Evolutionary conservation across 176 grass and related monocot genomes (phyloP).

Genomic region (Ensete ventricosum): DNA sequence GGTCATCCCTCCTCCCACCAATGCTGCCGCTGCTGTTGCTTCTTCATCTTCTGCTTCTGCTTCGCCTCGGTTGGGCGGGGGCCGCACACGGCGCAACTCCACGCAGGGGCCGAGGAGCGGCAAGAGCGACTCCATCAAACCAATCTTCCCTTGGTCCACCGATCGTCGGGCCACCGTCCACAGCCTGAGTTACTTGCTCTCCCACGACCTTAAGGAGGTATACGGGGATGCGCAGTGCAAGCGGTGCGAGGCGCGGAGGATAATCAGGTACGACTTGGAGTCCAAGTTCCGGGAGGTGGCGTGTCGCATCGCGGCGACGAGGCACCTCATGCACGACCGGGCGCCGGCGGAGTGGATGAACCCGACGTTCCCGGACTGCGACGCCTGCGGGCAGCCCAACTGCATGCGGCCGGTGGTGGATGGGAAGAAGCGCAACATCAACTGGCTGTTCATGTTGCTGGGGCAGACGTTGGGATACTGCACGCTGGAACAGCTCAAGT

Average conservation of each 20-base stretch:
- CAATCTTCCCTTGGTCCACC: conserved; percentile 14
- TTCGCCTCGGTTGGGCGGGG: too few relatives aligned
- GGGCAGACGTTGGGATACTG: conserved; percentile 3
- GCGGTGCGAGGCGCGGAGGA: not conserved
- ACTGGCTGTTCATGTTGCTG: conserved; percentile 22
- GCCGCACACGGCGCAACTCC: too few relatives aligned
- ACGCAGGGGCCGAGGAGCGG: too few relatives aligned
- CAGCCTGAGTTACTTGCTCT: not conserved
- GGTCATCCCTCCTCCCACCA: too few relatives aligned
- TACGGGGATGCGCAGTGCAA: not conserved
- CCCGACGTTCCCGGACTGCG: not conserved
- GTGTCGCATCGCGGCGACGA: not conserved
- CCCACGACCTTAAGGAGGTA: not conserved
- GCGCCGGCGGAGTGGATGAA: conserved; percentile 9
- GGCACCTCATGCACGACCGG: not conserved
- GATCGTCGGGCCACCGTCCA: conserved; percentile 15
- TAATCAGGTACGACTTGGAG: not conserved
- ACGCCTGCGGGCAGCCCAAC: not conserved
- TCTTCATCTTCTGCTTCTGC: too few relatives aligned
- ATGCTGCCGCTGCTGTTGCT: too few relatives aligned
- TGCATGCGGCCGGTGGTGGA: not conserved
- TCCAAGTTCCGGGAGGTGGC: conserved; percentile 2
- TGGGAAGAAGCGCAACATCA: conserved; percentile 7
- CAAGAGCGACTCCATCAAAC: not conserved
- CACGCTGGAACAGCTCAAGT: conserved; percentile 12